Evolutionary conservation across 2,329 filamentous ascomycete species (phyloP).

Genomic region (Cladosporium sp.): DNA sequence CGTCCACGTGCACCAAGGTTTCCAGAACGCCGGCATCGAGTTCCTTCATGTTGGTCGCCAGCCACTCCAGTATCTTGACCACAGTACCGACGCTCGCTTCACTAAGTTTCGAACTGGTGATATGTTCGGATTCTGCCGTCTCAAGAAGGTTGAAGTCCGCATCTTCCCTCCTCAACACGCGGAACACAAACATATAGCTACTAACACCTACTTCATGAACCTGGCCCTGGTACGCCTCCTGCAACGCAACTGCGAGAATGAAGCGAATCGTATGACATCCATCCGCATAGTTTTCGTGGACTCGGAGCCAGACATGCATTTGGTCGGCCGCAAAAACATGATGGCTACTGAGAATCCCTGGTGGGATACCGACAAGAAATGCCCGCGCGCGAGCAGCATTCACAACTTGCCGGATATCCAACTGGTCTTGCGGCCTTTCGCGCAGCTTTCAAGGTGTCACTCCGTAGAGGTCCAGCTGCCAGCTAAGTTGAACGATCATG

Average conservation of each 20-base stretch:
- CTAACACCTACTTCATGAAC: constrained; percentile 30
- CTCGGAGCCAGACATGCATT: background rate
- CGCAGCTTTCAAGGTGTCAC: constrained; percentile 21
- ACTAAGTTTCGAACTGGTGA: constrained; percentile 21
- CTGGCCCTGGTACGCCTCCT: constrained; percentile 24
- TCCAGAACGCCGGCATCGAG: constrained; percentile 26
- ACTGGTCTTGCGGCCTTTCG: constrained; percentile 24
- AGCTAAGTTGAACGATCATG: constrained; percentile 14
- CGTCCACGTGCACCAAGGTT: constrained; percentile 28
- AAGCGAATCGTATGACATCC: constrained; percentile 18
- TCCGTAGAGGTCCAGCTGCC: constrained; percentile 24
- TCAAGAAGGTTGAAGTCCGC: constrained; percentile 27
- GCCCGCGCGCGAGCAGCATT: constrained; percentile 21
- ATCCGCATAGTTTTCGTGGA: constrained; percentile 23
- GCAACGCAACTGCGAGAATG: constrained; percentile 15
- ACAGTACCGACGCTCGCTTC: constrained; percentile 24
- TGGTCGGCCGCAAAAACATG: constrained; percentile 7
- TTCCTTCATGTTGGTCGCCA: constrained; percentile 29
- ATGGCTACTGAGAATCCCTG: constrained; percentile 18
- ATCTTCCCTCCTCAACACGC: constrained; percentile 20
- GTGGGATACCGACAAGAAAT: constrained; percentile 21
- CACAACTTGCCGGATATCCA: constrained; percentile 25
- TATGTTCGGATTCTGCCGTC: constrained; percentile 23
- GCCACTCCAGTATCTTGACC: constrained; percentile 25
- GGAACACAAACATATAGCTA: constrained; percentile 19